phyloP scores from a whole-genome alignment of 768 basidiomycete species.

The Suillus brevipes region DNA sequence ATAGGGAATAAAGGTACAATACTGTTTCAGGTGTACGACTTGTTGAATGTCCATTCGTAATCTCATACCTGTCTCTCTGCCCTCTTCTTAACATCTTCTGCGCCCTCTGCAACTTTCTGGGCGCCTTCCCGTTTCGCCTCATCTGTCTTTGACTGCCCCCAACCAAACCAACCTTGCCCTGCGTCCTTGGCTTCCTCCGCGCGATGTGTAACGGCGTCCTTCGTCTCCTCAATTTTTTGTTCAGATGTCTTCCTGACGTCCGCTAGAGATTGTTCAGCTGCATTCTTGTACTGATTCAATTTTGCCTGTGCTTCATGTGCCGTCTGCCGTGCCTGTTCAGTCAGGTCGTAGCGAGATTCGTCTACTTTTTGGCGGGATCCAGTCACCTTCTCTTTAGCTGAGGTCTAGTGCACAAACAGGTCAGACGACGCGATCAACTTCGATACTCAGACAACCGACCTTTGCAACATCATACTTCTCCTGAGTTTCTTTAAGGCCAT shows the following conservation, averaged over 20 bases:
- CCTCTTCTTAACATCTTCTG: slow-evolving; percentile 31
- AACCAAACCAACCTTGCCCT: slow-evolving; percentile 40
- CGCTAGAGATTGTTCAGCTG: slow-evolving; percentile 26
- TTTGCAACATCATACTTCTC: slow-evolving; percentile 35
- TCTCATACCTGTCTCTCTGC: slow-evolving; percentile 27
- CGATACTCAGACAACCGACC: slow-evolving; percentile 25
- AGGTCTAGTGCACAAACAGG: slow-evolving; percentile 15
- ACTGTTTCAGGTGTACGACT: background rate
- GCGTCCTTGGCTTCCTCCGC: slow-evolving; percentile 26
- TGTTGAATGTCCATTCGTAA: background rate
- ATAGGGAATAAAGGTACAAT: background rate
- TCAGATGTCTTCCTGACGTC: slow-evolving; percentile 29
- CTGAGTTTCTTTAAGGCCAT: slow-evolving; percentile 29
- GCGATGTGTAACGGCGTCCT: slow-evolving; percentile 27
- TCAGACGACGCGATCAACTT: background rate
- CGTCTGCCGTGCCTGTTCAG: slow-evolving; percentile 25
- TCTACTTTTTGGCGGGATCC: slow-evolving; percentile 19
- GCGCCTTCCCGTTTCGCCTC: slow-evolving; percentile 30
- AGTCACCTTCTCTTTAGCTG: slow-evolving; percentile 19
- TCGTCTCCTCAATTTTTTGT: slow-evolving; percentile 29
- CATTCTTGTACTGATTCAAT: slow-evolving; percentile 24
- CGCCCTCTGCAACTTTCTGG: slow-evolving; percentile 27
- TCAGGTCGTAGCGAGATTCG: slow-evolving; percentile 26
- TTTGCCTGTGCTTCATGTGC: slow-evolving; percentile 27
- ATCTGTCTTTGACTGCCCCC: slow-evolving; percentile 36